Percentiles rank a stretch among this genome's conserved stretches.
phyloP scores from a whole-genome alignment of 2,329 filamentous ascomycete genomes.

The Sporothrix variecibatus region DNA sequence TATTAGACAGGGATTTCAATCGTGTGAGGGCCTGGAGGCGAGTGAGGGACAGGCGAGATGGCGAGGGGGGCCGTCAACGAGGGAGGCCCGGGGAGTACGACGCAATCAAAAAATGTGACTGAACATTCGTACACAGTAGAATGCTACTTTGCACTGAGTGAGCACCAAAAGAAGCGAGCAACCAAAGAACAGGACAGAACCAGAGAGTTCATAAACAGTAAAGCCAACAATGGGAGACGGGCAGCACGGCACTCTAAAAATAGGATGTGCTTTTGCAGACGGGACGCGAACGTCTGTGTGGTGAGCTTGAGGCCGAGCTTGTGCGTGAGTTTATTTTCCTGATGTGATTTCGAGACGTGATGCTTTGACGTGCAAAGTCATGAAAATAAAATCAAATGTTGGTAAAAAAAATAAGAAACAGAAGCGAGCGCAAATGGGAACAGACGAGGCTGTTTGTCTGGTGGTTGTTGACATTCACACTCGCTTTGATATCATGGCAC shows the following conservation, averaged over 20 bases:
- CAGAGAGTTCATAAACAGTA: neutral
- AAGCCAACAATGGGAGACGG: neutral
- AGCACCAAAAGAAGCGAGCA: neutral
- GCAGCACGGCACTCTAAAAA: slow-evolving; percentile 2
- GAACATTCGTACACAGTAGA: neutral
- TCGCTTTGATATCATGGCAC: neutral
- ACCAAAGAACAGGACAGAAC: neutral
- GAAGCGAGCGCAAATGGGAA: neutral
- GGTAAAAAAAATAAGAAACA: neutral
- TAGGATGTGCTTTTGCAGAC: neutral
- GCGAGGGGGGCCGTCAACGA: neutral
- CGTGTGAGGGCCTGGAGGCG: neutral
- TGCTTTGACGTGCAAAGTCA: neutral
- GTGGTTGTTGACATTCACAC: neutral
- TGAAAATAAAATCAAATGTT: neutral
- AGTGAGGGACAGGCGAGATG: neutral
- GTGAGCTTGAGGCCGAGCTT: neutral
- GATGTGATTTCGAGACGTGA: neutral
- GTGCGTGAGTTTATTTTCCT: neutral
- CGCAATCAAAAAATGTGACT: neutral
- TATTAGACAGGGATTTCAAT: neutral
- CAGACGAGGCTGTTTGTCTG: neutral
- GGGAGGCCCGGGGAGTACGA: neutral
- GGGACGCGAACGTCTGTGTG: slow-evolving; percentile 9
- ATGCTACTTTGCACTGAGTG: too few relatives aligned